phyloP scores from a whole-genome alignment of 768 basidiomycete species.

The Tremella mesenterica region DNA sequence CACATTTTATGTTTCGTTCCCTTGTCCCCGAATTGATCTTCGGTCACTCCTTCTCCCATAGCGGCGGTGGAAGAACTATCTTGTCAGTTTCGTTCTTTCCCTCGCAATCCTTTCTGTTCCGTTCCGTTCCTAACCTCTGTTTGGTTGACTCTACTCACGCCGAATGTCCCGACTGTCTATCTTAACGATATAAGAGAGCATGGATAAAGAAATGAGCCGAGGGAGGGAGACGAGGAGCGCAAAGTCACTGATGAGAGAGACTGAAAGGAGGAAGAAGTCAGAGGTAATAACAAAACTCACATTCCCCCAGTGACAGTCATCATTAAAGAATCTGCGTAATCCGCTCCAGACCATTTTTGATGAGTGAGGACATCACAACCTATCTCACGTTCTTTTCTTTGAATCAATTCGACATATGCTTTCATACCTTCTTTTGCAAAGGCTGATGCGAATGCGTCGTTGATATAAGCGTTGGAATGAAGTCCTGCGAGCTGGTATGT shows the following conservation, averaged over 20 bases:
- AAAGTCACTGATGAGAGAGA: no score
- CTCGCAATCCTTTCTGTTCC: background rate
- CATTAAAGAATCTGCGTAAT: slow-evolving; percentile 80
- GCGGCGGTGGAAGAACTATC: slow-evolving; percentile 84
- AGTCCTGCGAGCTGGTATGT: slow-evolving; percentile 73
- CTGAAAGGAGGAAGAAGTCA: background rate
- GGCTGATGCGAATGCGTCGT: slow-evolving; percentile 77
- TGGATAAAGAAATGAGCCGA: no score
- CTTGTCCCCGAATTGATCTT: slow-evolving; percentile 60
- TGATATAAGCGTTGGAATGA: slow-evolving; percentile 95
- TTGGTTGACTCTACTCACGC: background rate
- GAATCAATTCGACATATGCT: slow-evolving; percentile 91
- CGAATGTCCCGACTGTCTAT: no score
- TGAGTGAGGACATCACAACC: slow-evolving; percentile 95
- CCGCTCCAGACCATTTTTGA: slow-evolving; percentile 96
- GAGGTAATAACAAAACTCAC: slow-evolving; percentile 13
- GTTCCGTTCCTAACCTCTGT: background rate
- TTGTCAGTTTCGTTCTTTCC: no score
- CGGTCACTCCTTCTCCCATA: slow-evolving; percentile 96
- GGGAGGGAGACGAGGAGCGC: no score
- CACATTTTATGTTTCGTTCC: slow-evolving; percentile 22
- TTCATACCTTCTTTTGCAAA: slow-evolving; percentile 97
- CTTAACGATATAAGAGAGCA: no score
- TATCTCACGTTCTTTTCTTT: slow-evolving; percentile 82
- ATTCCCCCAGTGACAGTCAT: slow-evolving; percentile 97